Evolutionary conservation across 73 alveolate genomes (phyloP).

Genomic region (Paramecium sonneborni): DNA sequence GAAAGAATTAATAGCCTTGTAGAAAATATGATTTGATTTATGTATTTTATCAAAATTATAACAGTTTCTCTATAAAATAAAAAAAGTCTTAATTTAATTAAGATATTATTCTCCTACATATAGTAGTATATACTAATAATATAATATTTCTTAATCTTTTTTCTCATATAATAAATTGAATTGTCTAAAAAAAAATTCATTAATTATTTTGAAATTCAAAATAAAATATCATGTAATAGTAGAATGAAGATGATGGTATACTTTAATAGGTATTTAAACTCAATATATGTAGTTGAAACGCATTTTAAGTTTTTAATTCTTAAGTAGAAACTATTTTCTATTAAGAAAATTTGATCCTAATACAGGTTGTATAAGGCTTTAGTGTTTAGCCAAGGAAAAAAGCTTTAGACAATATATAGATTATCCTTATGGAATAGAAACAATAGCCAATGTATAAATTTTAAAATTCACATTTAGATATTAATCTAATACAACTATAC

Average conservation of each 20-base stretch:
- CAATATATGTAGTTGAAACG: background rate
- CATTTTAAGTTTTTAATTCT: background rate
- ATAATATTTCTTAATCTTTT: no score
- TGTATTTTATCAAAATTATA: background rate
- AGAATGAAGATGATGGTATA: background rate
- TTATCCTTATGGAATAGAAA: background rate
- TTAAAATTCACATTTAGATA: background rate
- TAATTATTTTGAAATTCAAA: conserved; percentile 9
- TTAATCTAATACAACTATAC: background rate
- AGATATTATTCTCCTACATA: no score
- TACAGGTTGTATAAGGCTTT: background rate
- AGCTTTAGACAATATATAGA: background rate
- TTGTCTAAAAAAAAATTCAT: background rate
- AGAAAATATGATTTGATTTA: conserved; percentile 81
- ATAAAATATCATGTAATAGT: background rate
- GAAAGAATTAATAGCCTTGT: conserved; percentile 87
- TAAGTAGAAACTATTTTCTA: conserved; percentile 24
- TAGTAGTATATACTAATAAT: no score
- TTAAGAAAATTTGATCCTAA: conserved; percentile 11
- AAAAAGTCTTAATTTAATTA: no score
- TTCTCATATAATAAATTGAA: background rate
- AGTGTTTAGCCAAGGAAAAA: background rate
- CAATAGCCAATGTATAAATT: background rate
- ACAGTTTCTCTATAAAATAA: background rate
- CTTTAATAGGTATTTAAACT: background rate